A percentile compares a stretch with the other conserved stretches of the same genome.
These are phyloP conservation scores for Candida sakaeoensis DNA, from an alignment of 805 yeast species.

Conservation along the genomic window DNA sequence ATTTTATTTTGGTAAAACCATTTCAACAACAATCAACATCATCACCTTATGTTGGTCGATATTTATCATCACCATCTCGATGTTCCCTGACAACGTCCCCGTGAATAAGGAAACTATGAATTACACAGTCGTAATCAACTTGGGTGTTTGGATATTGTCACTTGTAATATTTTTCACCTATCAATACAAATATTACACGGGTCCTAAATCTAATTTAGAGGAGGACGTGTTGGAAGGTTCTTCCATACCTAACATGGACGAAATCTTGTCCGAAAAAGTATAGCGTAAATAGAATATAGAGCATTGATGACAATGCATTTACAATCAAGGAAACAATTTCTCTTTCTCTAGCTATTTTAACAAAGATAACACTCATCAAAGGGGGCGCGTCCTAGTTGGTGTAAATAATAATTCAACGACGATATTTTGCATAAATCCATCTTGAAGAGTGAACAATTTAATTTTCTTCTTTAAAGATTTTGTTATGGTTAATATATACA, in stretches of 20 bases:
- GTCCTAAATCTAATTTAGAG: conserved; percentile 41
- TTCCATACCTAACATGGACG: conserved; percentile 3
- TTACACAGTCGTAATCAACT: conserved; percentile 63
- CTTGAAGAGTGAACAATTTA: no score
- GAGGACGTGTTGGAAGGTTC: conserved; percentile 12
- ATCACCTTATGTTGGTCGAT: conserved; percentile 45
- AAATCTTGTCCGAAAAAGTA: conserved; percentile 2
- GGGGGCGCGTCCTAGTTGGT: no score
- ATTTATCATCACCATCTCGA: conserved; percentile 52
- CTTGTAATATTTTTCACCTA: conserved; percentile 47
- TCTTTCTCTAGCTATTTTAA: no score
- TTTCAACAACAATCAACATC: conserved; percentile 44
- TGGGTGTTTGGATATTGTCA: conserved; percentile 56
- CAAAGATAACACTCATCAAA: no score
- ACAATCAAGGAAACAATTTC: no score
- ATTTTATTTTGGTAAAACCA: conserved; percentile 53
- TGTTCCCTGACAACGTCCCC: conserved; percentile 53
- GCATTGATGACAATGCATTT: no score
- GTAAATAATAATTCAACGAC: no score
- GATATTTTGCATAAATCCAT: no score
- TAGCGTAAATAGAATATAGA: neutral
- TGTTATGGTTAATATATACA: no score
- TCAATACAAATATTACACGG: conserved; percentile 53
- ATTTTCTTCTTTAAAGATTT: no score
- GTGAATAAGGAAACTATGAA: conserved; percentile 55